Conservation (phyloP, 257 asterid species). For the Fraxinus anomala region DNA sequence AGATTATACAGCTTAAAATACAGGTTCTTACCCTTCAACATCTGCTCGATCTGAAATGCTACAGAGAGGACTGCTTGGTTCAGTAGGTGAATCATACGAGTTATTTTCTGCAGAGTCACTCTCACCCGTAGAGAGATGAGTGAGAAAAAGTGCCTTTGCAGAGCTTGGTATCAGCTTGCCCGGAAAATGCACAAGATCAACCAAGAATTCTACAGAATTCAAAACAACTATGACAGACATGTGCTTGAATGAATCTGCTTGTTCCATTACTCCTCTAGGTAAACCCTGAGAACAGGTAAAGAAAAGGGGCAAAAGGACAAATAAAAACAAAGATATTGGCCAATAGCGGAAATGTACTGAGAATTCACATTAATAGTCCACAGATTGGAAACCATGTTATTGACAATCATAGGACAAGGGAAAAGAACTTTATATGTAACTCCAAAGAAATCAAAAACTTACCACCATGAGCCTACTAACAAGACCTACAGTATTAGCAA, state of each 20-base stretch:
- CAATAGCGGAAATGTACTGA: conserved; percentile 13
- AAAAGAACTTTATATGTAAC: conserved; percentile 18
- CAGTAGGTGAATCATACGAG: conserved; percentile 81
- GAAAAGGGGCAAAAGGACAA: neutral
- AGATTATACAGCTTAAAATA: conserved; percentile 19
- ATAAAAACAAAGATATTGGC: conserved; percentile 10
- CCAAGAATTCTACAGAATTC: conserved; percentile 70
- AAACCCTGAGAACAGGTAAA: conserved; percentile 55
- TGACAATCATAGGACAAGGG: conserved; percentile 17
- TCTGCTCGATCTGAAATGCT: conserved; percentile 57
- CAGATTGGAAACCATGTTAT: conserved; percentile 3
- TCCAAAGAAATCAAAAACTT: conserved; percentile 40
- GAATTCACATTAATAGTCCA: conserved; percentile 22
- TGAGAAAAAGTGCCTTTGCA: conserved; percentile 57
- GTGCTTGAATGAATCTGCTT: conserved; percentile 68
- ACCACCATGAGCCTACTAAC: conserved; percentile 87
- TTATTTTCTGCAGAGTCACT: conserved; percentile 78
- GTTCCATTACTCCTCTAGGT: conserved; percentile 63
- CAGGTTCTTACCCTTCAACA: conserved; percentile 65
- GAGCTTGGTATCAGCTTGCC: conserved; percentile 79
- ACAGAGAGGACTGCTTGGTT: conserved; percentile 26
- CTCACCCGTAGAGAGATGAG: conserved; percentile 69
- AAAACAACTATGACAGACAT: conserved; percentile 65
- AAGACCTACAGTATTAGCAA: conserved; percentile 77
- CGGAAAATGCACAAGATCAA: conserved; percentile 82